Evolutionary conservation across 1,284 basidiomycete genomes (phyloP), one percentile per base, ranked within the genome.

Genomic region (Sanghuangporus sanghuang): DNA sequence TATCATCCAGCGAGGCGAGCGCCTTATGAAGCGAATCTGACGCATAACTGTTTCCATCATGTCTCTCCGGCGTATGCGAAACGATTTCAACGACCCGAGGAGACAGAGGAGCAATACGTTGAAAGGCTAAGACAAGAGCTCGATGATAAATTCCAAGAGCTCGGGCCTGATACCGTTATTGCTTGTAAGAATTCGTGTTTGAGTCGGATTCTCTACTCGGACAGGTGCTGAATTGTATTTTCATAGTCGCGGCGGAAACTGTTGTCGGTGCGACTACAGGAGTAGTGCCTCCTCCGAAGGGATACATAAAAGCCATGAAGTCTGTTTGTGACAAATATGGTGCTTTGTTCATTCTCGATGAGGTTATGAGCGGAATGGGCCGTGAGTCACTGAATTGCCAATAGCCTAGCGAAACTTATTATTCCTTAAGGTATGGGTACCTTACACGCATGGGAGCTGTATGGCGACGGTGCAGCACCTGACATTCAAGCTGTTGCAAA

Each of bases 321-420:
- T 84, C 84, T 6, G 89, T 95, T n/a, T 94, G 93, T 70, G 84
- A 92, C 60, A 91, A 90, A 71, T 89, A 94, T 68, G 93, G 90
- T 5, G 90, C 89, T 1, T 75, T 95, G n/a, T 87, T 95, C 72
- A 90, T 93, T 53, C 81, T 94, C 49, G 93, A 95, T 71, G 93
- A 95, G 75, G 84, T 89, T 66, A 90, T 90, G 93, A 87, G 87
- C 70, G 92, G 92, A 38, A 92, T 93, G 87, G 92, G 91, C 50
- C 85, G 92, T 85, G 73, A 76, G 86, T 77, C 27, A 40, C 35
- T 14, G n/a, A 38, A 46, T 49, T 44, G 46, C n/a, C 8, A 21
- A 14, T 23, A 4, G 5, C 21, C 16, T 39, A n/a, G 5, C 23
- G 27, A 36, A 56, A 14, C 11, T 16, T n/a, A 50, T 55, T 18